These are phyloP conservation scores for Monilinia fructicola DNA, from an alignment of 2,329 filamentous ascomycete genomes.

Conservation along the genomic window DNA sequence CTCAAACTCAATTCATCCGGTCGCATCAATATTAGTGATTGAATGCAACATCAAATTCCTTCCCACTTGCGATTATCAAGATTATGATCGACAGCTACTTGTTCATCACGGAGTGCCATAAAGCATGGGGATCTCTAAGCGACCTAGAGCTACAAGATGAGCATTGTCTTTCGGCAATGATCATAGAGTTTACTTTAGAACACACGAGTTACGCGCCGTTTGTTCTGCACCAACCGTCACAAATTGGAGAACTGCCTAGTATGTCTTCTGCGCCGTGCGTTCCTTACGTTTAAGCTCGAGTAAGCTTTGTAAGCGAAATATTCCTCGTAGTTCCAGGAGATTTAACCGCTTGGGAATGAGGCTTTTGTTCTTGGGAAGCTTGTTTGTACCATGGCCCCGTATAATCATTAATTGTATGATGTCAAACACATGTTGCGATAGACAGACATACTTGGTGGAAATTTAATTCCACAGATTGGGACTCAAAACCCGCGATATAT, in stretches of 20 bases:
- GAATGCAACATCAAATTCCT: neutral
- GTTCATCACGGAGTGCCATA: neutral
- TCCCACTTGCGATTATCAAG: neutral
- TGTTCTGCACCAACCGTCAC: neutral
- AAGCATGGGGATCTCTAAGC: neutral
- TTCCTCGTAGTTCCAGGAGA: neutral
- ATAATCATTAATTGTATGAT: neutral
- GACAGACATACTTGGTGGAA: neutral
- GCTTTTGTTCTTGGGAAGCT: constrained; percentile 1
- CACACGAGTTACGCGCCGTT: neutral
- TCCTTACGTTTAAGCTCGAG: neutral
- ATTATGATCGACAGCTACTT: neutral
- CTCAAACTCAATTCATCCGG: neutral
- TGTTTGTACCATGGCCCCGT: neutral
- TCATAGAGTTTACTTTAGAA: neutral
- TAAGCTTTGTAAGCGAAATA: neutral
- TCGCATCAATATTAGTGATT: constrained; percentile 4
- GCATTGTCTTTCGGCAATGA: neutral
- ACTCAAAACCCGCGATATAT: too few species aligned
- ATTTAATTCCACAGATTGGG: too few species aligned
- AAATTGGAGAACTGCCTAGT: neutral
- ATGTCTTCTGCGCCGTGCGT: neutral
- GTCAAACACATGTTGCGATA: neutral
- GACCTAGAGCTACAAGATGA: neutral
- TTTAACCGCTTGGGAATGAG: neutral